Evolutionary conservation across 2,329 filamentous ascomycete species (phyloP), one percentile per base, ranked within the genome.

Genomic region (Cryoendolithus antarcticus): DNA sequence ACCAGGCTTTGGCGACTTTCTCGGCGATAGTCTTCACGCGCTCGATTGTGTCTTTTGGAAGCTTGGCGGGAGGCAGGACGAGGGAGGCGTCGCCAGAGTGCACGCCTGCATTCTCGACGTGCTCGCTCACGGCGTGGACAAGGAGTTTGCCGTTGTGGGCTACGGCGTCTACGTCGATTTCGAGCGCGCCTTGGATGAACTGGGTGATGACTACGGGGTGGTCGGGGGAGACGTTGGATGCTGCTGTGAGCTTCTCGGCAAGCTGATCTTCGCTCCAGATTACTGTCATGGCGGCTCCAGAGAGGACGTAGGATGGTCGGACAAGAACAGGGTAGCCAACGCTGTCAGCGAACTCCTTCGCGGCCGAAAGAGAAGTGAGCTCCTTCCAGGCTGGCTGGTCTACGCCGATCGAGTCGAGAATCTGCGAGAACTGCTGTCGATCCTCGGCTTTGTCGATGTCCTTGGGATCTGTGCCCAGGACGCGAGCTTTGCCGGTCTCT

Each of bases 341-440:
- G 51, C 77, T 67, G 9, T 85, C 69, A 37, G 86, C 88, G 53
- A 96, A 98, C 46, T 74, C 68, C 66, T 88, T 81, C 10, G 88
- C 91, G 12, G 84, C 91, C 45, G 80, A 68, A 44, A 89, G 84
- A 10, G 85, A 95, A 27, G 83, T 93, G 30, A 96, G 77, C 62
- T 98, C 91, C 65, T 93, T 94, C 91, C 91, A 98, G 7, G 86
- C 86, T 29, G 91, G 91, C 66, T 98, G 91, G 60, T 96, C 89
- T 41, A 98, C 79, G 43, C 88, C 89, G 53, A 96, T 95, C 62
- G 84, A 93, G 62, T 98, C 91, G 34, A 98, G 74, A 48, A 96
- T 96, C 55, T 88, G 82, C 13, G 89, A 95, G 71, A 98, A 98
- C 64, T 98, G 96, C 63, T 96, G 88, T 58, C 91, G 79, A 61